Conservation (phyloP, 768 basidiomycete species). For the Mrakia frigida region DNA sequence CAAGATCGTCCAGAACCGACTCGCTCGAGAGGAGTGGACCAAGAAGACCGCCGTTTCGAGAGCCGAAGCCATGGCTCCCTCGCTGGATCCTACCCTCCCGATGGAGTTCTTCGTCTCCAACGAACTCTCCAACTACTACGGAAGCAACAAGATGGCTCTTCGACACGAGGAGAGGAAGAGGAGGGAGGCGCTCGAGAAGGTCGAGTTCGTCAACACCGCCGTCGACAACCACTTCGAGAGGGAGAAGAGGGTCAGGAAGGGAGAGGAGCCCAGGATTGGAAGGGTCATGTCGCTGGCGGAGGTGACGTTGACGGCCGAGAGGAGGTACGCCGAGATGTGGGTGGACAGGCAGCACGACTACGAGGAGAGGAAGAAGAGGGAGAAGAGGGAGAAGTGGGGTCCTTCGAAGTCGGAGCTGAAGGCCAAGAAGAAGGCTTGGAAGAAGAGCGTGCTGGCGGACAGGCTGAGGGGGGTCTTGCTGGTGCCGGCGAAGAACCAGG, state of each 20-base stretch:
- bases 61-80: background rate
- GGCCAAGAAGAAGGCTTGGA: background rate
- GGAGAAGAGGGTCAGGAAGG: background rate
- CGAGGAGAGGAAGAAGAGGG: background rate
- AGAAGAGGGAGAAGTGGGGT: background rate
- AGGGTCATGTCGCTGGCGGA: background rate
- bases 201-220: background rate
- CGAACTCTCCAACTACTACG: background rate
- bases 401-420: background rate
- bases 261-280: conserved; percentile 8
- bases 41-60: background rate
- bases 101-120: background rate
- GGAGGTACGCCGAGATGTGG: conserved; percentile 13
- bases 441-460: background rate
- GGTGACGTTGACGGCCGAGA: conserved; percentile 5
- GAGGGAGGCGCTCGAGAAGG: background rate
- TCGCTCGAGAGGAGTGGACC: background rate
- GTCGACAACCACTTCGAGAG: background rate
- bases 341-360: background rate
- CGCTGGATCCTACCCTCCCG: background rate
- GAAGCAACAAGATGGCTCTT: background rate
- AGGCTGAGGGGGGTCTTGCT: background rate
- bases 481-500: background rate
- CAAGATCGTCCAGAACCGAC: background rate
- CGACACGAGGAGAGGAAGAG: background rate